Percentiles rank a stretch among this genome's conserved stretches.
phyloP scores from a whole-genome alignment of 2,329 filamentous ascomycete genomes.

The Paraconiothyrium sp. region DNA sequence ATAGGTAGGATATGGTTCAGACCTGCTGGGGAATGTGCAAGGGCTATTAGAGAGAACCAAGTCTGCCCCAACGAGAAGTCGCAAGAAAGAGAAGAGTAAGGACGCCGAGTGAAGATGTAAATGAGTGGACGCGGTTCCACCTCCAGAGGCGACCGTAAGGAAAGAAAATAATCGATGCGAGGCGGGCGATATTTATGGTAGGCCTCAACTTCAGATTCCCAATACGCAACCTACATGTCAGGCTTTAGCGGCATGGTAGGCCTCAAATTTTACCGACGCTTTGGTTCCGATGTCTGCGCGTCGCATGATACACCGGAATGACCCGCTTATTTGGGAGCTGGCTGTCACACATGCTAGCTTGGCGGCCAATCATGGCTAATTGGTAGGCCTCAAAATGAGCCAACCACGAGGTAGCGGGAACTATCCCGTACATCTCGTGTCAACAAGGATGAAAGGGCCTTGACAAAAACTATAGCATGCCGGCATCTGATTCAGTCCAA shows the following conservation, averaged over 20 bases:
- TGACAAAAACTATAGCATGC: neutral
- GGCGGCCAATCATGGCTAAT: neutral
- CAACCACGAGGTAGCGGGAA: neutral
- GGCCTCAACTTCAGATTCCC: neutral
- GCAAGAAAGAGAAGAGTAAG: neutral
- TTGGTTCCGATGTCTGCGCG: neutral
- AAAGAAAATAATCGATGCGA: neutral
- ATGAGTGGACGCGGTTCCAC: slow-evolving; percentile 12
- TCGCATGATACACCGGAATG: neutral
- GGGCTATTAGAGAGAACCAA: neutral
- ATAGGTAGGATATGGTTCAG: neutral
- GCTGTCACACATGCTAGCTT: neutral
- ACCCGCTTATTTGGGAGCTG: neutral
- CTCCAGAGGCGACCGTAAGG: slow-evolving; percentile 13
- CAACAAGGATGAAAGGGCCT: neutral
- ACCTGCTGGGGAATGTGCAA: neutral
- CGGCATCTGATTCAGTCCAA: neutral
- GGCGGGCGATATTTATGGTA: neutral
- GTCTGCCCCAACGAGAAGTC: neutral
- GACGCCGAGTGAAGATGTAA: slow-evolving; percentile 9
- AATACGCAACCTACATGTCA: neutral
- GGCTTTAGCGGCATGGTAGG: neutral
- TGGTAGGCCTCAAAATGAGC: neutral
- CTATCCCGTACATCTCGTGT: neutral
- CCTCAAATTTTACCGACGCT: neutral